phyloP scores from a whole-genome alignment of 2,329 filamentous ascomycete genomes.

The Parastagonospora avenae region DNA sequence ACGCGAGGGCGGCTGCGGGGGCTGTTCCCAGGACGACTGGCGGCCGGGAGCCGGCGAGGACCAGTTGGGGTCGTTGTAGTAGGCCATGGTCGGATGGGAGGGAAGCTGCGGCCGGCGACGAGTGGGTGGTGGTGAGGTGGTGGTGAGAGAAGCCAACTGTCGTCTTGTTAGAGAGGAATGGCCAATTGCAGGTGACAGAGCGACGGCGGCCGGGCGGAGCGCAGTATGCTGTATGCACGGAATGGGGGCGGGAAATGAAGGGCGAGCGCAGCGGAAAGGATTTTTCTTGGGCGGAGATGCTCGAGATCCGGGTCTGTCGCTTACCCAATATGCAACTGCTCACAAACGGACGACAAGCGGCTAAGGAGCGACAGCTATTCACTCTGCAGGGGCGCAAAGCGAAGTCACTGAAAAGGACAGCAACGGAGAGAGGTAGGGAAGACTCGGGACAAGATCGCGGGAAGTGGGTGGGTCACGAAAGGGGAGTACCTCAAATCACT shows the following conservation, averaged over 20 bases:
- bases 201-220: slow-evolving; percentile 17
- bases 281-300: slow-evolving; percentile 40
- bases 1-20: slow-evolving; percentile 70
- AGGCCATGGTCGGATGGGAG: slow-evolving; percentile 59
- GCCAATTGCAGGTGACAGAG: slow-evolving; percentile 18
- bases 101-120: slow-evolving; percentile 11
- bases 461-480: slow-evolving; percentile 28
- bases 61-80: slow-evolving; percentile 70
- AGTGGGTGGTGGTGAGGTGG: not conserved
- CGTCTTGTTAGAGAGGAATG: slow-evolving; percentile 12
- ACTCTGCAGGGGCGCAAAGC: slow-evolving; percentile 30
- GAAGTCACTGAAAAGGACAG: slow-evolving; percentile 33
- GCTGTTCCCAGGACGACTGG: slow-evolving; percentile 75
- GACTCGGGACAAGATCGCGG: slow-evolving; percentile 31
- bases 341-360: slow-evolving; percentile 8
- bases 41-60: slow-evolving; percentile 65
- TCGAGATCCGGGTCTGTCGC: slow-evolving; percentile 24
- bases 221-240: slow-evolving; percentile 24
- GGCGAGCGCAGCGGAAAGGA: slow-evolving; percentile 37
- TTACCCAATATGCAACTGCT: slow-evolving; percentile 35
- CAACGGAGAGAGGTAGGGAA: slow-evolving; percentile 22
- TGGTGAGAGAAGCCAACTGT: slow-evolving; percentile 13
- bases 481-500: slow-evolving; percentile 33
- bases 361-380: slow-evolving; percentile 42
- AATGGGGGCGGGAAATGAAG: slow-evolving; percentile 35